Conservation (phyloP, 1,284 basidiomycete genomes). For the Heterobasidion occidentale region DNA sequence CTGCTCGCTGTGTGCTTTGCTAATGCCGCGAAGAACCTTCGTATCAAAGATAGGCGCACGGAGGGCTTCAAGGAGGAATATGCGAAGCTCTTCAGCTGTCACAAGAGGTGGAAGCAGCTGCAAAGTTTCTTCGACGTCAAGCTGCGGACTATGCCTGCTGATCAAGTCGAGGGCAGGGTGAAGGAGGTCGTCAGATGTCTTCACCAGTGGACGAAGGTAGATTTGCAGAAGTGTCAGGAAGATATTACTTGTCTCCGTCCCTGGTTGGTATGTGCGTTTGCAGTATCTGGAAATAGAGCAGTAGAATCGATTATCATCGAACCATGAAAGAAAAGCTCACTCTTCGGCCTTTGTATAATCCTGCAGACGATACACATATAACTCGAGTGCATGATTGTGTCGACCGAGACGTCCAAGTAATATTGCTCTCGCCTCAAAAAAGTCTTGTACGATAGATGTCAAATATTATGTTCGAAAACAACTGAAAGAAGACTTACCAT, state of each 20-base stretch:
- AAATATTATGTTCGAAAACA: background rate
- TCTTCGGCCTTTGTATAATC: constrained; percentile 85
- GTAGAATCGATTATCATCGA: background rate
- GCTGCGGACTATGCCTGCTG: constrained; percentile 70
- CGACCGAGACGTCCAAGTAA: constrained; percentile 85
- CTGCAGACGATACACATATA: constrained; percentile 83
- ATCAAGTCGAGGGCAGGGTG: constrained; percentile 81
- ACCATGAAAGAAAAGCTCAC: constrained; percentile 31
- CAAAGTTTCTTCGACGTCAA: constrained; percentile 78
- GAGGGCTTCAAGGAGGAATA: constrained; percentile 75
- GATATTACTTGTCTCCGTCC: constrained; percentile 53
- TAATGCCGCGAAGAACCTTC: constrained; percentile 59
- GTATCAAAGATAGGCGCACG: constrained; percentile 61
- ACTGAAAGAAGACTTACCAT: constrained; percentile 41
- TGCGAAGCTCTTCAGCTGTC: constrained; percentile 68
- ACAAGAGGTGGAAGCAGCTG: constrained; percentile 86
- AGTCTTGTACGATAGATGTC: constrained; percentile 35
- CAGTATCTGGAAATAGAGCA: constrained; percentile 59
- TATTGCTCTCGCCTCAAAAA: constrained; percentile 85
- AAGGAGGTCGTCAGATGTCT: constrained; percentile 46
- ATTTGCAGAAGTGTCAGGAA: constrained; percentile 84
- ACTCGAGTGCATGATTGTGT: constrained; percentile 87
- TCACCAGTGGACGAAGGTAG: constrained; percentile 70
- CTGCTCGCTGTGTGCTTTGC: constrained; percentile 66
- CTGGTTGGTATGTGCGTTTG: constrained; percentile 63